Evolutionary conservation across 1,284 basidiomycete species (phyloP), one percentile per base, ranked within the genome.

Genomic region (Tilletia walkeri): DNA sequence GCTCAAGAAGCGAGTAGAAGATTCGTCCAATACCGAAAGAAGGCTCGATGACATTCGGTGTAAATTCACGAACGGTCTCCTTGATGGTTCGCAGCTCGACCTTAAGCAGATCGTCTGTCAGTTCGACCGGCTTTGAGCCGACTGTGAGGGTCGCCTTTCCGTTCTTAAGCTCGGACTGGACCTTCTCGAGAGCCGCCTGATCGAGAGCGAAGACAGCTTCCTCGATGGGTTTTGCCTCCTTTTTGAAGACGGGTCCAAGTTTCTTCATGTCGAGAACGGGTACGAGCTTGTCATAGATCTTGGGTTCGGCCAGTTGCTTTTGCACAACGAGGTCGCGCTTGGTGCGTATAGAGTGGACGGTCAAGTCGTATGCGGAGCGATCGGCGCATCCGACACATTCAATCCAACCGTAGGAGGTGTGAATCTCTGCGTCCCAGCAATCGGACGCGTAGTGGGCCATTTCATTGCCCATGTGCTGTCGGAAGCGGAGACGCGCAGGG

Each of bases 311-410:
- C 72, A 98, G 86, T 63, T 90, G 89, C 85, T 95, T 89, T 67
- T 94, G 89, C 49, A 95, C 94, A 36, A 93, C 88, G 34, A 95
- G 86, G 79, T 88, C 87, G 71, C 85, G 87, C 78, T 86, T 85
- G 18, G 85, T 86, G 69, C 79, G 77, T 73, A 85, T 85, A 69
- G 86, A 84, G 84, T 89, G 88, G 36, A 89, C 88, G n/a, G 86
- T 88, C 68, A 89, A 81, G 77, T 99, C 96, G 85, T 97, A 99
- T 39, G 96, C 96, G 10, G 93, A 93, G 69, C 96, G 91, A 85
- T 99, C 95, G 63, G 96, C 95, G 85, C 96, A 99, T n/a, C 95
- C 96, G 67, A 98, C 95, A 84, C 95, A 99, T 86, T 99, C 96
- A 73, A 94, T 95, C 96, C 96, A 99, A 67, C 95, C 95, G 78